Evolutionary conservation across 257 asterid species (phyloP), one percentile per base, ranked within the genome.

Genomic region (Solanum sejunctum): DNA sequence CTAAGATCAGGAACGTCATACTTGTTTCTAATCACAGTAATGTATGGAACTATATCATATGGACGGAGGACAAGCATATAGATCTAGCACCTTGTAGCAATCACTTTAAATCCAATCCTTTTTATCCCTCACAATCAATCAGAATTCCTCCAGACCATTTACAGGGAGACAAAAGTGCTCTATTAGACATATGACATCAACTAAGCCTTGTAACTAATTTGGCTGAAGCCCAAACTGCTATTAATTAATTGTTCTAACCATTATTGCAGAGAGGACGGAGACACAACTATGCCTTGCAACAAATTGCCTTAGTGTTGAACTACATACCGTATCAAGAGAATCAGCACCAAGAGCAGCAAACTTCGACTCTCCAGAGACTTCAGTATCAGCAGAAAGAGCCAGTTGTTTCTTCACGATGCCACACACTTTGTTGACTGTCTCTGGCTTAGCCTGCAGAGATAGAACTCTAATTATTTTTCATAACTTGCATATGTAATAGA

Each of bases 261-360:
- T 47, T 73, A 47, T 11, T 47, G 41, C 21, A 1, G 60, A 21
- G 49, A 47, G 36, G 20, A 49, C 4, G n/a, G 77, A 67, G 77
- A 67, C 49, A 36, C 7, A 13, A 47, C 81, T 8, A 47, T 23
- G 23, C 60, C 16, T 28, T 51, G 61, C 63, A 77, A 26, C 63
- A 77, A 51, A 51, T 77, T 9, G 13, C 82, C 81, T 8, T 26
- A 2, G 10, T 26, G 13, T 47, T 47, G 16, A 16, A 52, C 32
- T 64, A 83, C 77, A 56, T 94, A 96, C 98, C 88, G 99, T 96
- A 91, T 96, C 99, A 75, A 94, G 98, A 67, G 99, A 96, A 88
- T 96, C 99, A 55, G 99, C 98, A 79, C 99, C 99, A 86, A 96
- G 96, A 7, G 91, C 47, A 13, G 92, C 87, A 88, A 96, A 96